A percentile compares a stretch with the other conserved stretches of the same genome.
Conservation (phyloP, 2,329 filamentous ascomycete genomes). For the Dothiorella sarmentorum region DNA sequence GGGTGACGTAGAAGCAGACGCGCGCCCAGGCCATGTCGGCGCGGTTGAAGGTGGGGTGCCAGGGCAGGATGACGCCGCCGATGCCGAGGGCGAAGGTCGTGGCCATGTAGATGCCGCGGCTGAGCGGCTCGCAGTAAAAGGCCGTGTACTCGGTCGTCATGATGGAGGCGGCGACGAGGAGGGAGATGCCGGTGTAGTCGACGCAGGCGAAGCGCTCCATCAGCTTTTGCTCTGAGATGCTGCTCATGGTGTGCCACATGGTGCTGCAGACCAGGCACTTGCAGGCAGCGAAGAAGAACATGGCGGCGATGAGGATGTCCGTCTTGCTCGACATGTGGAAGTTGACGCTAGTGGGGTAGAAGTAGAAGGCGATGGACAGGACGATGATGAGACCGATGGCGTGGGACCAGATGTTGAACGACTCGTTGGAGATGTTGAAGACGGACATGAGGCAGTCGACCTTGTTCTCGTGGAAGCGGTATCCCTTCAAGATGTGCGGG, state of each 20-base stretch:
- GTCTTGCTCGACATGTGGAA: slow-evolving; percentile 83
- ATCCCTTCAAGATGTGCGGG: slow-evolving; percentile 85
- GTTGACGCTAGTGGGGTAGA: slow-evolving; percentile 84
- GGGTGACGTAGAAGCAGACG: slow-evolving; percentile 84
- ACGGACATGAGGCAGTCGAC: slow-evolving; percentile 81
- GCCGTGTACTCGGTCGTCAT: slow-evolving; percentile 98
- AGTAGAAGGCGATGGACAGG: slow-evolving; percentile 86
- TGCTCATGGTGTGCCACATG: slow-evolving; percentile 99
- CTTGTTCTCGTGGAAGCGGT: slow-evolving; percentile 91
- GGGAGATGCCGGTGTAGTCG: slow-evolving; percentile 95
- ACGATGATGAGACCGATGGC: slow-evolving; percentile 84
- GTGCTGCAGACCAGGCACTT: slow-evolving; percentile 93
- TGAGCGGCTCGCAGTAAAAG: slow-evolving; percentile 93
- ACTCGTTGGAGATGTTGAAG: slow-evolving; percentile 84
- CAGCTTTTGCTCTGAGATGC: slow-evolving; percentile 81
- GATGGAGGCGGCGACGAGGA: slow-evolving; percentile 92
- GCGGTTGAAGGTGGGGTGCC: slow-evolving; percentile 93
- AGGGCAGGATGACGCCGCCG: slow-evolving; percentile 85
- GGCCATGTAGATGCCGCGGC: slow-evolving; percentile 80
- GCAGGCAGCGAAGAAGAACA: slow-evolving; percentile 95
- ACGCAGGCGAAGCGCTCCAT: slow-evolving; percentile 97
- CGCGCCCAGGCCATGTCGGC: slow-evolving; percentile 89
- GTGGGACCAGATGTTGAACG: slow-evolving; percentile 98
- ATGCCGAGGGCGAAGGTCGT: slow-evolving; percentile 78
- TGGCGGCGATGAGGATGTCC: slow-evolving; percentile 84